Evolutionary conservation across 768 basidiomycete species (phyloP), one percentile per base, ranked within the genome.

Genomic region (Hemileccinum impolitum): DNA sequence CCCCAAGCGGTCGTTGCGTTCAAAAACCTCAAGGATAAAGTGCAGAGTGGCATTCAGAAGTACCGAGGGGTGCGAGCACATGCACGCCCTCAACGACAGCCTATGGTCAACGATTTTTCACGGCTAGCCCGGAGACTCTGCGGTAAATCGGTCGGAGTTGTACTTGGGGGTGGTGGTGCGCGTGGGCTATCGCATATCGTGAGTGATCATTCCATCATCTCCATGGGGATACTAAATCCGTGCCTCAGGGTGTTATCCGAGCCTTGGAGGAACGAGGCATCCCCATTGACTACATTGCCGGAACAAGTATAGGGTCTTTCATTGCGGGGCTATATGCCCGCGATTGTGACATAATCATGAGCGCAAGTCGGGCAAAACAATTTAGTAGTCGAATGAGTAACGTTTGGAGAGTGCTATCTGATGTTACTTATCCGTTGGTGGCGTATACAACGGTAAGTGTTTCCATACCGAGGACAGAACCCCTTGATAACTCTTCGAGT

Each of bases 91-190:
- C 85, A 88, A 63, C 79, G 89, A 1, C 80, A 83, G n/a, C 80
- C 87, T 5, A 85, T 93, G 63, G 81, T 80, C 54, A 93, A 87
- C 56, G 96, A 99, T 64, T 98, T 98, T 65, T 85, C 93, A 9
- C 78, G 96, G 18, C 71, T 99, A 34, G 96, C 96, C 2, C 74
- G 96, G 48, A 72, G 94, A 43, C 80, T 98, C 32, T 96, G 94
- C 61, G 96, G 94, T 13, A 90, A 85, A 59, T 91, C 90, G 8
- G 88, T 98, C 50, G 96, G 94, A 1, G 72, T 99, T 38, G 94
- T 98, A 7, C 78, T 99, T 2, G 96, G 96, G 17, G 96, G 96
- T 6, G 96, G 96, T n/a, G 96, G 96, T 15, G 96, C 94, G 14
- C 79, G 96, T 36, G 96, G 87, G n/a, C 74, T 88, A 38, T 79